phyloP scores from a whole-genome alignment of 2,329 filamentous ascomycete species.

The Penicillium sp. region DNA sequence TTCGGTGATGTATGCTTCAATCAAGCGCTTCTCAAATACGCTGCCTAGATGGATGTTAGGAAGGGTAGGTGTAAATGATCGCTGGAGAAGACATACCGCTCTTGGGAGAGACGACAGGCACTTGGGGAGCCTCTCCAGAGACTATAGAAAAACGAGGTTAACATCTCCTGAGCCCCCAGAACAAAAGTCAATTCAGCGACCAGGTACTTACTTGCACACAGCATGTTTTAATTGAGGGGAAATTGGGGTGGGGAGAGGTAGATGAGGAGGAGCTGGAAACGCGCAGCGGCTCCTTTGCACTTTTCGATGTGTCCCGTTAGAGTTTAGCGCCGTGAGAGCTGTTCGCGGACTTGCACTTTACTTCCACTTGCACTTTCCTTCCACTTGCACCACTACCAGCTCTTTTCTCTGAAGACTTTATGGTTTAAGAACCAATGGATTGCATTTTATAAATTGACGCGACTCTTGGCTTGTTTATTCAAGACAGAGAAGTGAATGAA shows the following conservation, averaged over 20 bases:
- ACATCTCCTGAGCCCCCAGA: slow-evolving; percentile 1
- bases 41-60: slow-evolving; percentile 59
- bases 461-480: not conserved
- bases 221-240: slow-evolving; percentile 45
- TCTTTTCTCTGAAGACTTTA: not conserved
- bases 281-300: slow-evolving; percentile 38
- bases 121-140: slow-evolving; percentile 92
- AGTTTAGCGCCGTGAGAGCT: slow-evolving; percentile 34
- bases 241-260: slow-evolving; percentile 20
- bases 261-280: slow-evolving; percentile 22
- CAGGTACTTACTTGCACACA: slow-evolving; percentile 62
- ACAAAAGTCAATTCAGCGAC: not conserved
- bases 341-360: slow-evolving; percentile 17
- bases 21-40: slow-evolving; percentile 91
- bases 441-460: slow-evolving; percentile 1
- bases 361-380: not conserved
- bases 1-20: slow-evolving; percentile 92
- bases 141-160: slow-evolving; percentile 55
- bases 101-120: slow-evolving; percentile 92
- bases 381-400: not conserved
- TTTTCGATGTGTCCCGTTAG: slow-evolving; percentile 34
- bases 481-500: slow-evolving; percentile 6
- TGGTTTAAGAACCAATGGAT: slow-evolving; percentile 1
- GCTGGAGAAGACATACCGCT: slow-evolving; percentile 63
- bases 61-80: slow-evolving; percentile 12